Evolutionary conservation across 2,329 filamentous ascomycete genomes (phyloP).

Genomic region (Raffaelea deltoideospora): DNA sequence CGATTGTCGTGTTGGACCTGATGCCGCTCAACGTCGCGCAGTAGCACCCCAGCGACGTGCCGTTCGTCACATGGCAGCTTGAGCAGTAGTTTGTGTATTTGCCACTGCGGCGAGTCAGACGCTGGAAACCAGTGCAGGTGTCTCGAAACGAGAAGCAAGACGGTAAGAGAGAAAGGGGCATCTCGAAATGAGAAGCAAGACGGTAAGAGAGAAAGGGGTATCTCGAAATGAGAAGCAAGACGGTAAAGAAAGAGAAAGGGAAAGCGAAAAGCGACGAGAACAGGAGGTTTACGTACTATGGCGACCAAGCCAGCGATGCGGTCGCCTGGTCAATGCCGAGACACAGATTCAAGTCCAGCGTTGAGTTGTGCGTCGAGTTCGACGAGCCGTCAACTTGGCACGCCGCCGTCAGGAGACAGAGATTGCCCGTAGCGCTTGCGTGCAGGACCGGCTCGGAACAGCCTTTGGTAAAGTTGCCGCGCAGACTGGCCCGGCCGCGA

Average conservation of each 20-base stretch:
- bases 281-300: slow-evolving; percentile 8
- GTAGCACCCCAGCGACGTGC: slow-evolving; percentile 4
- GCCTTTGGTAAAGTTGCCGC: slow-evolving; percentile 2
- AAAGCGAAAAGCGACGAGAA: no score
- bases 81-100: slow-evolving; percentile 10
- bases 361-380: neutral
- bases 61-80: slow-evolving; percentile 1
- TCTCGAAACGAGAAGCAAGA: no score
- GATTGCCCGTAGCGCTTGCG: neutral
- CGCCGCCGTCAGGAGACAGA: slow-evolving; percentile 3
- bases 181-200: no score
- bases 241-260: no score
- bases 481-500: neutral
- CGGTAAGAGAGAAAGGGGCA: no score
- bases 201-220: no score
- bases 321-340: slow-evolving; percentile 7
- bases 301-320: slow-evolving; percentile 6
- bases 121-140: no score
- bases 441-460: slow-evolving; percentile 1
- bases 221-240: no score
- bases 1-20: slow-evolving; percentile 4
- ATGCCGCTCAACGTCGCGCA: slow-evolving; percentile 4
- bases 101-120: no score
- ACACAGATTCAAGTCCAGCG: slow-evolving; percentile 11
- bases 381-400: neutral